phyloP scores from a whole-genome alignment of 139 green algal genomes.

The Ettlia oleoabundans region DNA sequence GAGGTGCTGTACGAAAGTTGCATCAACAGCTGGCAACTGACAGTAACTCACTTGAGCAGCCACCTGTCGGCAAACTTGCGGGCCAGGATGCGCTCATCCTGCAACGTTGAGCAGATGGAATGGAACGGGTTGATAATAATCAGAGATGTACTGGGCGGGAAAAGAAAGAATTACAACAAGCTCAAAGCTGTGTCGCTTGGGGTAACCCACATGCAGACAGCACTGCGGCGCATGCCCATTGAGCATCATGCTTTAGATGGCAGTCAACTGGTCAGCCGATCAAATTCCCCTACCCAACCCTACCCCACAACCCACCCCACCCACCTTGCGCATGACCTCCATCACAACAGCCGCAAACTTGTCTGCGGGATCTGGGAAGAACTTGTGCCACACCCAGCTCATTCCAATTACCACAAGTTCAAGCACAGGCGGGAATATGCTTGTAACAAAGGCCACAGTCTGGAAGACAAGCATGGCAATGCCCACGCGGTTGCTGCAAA shows the following conservation, averaged over 20 bases:
- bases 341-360: slow-evolving; percentile 7
- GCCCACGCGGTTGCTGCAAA: slow-evolving; percentile 23
- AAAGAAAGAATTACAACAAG: no score
- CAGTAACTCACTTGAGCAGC: slow-evolving; percentile 22
- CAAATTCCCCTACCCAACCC: background rate
- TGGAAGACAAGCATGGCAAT: slow-evolving; percentile 20
- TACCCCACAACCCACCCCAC: background rate
- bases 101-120: no score
- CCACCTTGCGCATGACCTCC: background rate
- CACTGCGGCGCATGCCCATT: no score
- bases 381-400: background rate
- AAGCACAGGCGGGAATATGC: background rate
- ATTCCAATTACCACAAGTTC: no score
- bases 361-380: background rate
- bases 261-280: no score
- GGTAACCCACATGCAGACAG: no score
- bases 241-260: no score
- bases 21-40: no score
- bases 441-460: background rate
- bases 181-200: no score
- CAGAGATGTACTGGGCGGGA: no score
- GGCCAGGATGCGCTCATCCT: slow-evolving; percentile 1
- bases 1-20: no score
- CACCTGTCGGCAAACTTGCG: slow-evolving; percentile 27
- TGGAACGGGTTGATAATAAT: no score